Base-by-base conservation (phyloP, 2,329 filamentous ascomycete genomes). In the Phaeosphaeriaceae sp. region DNA sequence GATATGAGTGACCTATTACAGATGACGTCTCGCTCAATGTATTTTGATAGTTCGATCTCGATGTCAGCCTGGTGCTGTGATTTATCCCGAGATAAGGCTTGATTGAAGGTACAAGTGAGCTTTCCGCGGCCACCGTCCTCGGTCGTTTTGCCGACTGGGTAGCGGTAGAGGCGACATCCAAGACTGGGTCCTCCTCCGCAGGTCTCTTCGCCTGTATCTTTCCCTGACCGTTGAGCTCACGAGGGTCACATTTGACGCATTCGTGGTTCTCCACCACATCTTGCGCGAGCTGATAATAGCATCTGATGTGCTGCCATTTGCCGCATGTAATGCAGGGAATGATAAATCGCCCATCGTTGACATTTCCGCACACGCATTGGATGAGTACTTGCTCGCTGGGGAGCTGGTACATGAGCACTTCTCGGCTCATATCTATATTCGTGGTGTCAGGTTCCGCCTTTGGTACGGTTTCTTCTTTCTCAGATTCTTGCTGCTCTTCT, bases 281-380 rank as follows among this genome's bases (percentile, higher is more conserved):
- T 49, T 49, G 26, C 2, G 55, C 55, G 23, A 48, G 47, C 23
- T 54, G 32, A 32, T 58, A 58, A 40, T 58, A 58, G 17, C 55
- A 58, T 23, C 23, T 42, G 17, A 58, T 54, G 46, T 58, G 55
- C 46, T 58, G 55, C 55, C 50, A 58, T 6, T 19, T 54, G 10
- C 40, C 55, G 22, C 55, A 58, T 28, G 26, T 44, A n/a, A 53
- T 47, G 46, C 55, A 58, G 17, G 52, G 51, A 11, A 58, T 48
- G 26, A 58, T 54, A 40, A 53, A 52, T n/a, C 55, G 50, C 19
- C 28, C 35, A 23, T 58, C 55, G 22, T 53, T 52, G 2, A 22
- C 2, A n/a, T 40, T 49, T 5, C 44, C 44, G 46, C 55, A 58
- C n/a, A 54, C 40, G 23, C 55, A 58, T 24, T 50, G 28, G 17